Evolutionary conservation across 2,329 filamentous ascomycete genomes (phyloP), one percentile per base, ranked within the genome.

Genomic region (Trichoderma lentiforme): DNA sequence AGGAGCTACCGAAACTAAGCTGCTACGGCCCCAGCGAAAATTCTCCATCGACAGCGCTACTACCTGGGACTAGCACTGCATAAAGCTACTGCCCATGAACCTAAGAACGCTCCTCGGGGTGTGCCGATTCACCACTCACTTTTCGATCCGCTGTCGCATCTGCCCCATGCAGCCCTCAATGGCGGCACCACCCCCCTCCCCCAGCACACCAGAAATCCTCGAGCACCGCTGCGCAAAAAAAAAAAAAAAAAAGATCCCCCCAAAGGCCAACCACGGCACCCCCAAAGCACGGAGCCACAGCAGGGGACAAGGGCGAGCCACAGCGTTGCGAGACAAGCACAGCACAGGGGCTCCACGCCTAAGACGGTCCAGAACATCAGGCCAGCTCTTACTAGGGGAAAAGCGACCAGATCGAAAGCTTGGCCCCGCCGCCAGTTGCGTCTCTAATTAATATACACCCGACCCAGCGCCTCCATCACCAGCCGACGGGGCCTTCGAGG

Each of bases 51-150:
- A 67, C 51, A 67, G 47, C 51, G 43, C 64, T 67, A 67, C 64
- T 24, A n/a, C 30, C 51, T 58, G 32, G 64, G 51, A 53, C 56
- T 70, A 53, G 39, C 28, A 62, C 67, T 34, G 67, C 57, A 70
- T 70, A 36, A 61, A 70, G 57, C 39, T 69, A 60, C 65, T 53
- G 57, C 39, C 60, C 47, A 51, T 36, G 36, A n/a, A 36, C 66
- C 43, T 70, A 70, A 61, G 39, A 70, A 43, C 57, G 67, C 67
- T 70, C 67, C 67, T 70, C 8, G 71, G 71, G 71, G 71, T 73
- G 68, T 73, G 68, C 70, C 71, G 71, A 73, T 73, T 66, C 71
- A 73, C 67, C 68, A 64, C 68, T 71, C 36, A 73, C 68, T 64
- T 66, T 67, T 68, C 71, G 71, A 73, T 73, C 71, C 34, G 58